Conservation (phyloP, 345 rosid genomes). For the Laguncularia racemosa region DNA sequence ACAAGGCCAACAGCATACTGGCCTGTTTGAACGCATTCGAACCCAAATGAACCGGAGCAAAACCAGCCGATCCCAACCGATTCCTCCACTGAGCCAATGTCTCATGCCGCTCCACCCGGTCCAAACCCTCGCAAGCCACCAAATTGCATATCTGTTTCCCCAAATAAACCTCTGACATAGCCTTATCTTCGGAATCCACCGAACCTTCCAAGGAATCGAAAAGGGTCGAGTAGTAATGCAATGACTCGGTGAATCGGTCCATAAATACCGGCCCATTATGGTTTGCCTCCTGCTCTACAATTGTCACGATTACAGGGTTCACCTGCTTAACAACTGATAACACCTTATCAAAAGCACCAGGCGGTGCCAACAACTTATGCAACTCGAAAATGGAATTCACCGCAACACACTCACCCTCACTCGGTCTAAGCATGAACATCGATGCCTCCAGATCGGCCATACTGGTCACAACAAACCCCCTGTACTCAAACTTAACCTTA, state of each 20-base stretch:
- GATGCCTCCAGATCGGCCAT: conserved; percentile 76
- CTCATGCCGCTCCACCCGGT: conserved; percentile 82
- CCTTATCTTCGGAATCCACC: conserved; percentile 38
- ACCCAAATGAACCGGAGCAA: conserved; percentile 59
- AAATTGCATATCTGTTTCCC: conserved; percentile 86
- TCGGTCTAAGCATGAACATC: conserved; percentile 52
- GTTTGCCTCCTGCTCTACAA: conserved; percentile 82
- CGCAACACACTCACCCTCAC: conserved; percentile 57
- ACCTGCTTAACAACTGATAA: conserved; percentile 46
- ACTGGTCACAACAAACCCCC: conserved; percentile 69
- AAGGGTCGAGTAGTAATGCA: conserved; percentile 75
- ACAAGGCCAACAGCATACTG: conserved; percentile 60
- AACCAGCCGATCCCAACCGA: conserved; percentile 59
- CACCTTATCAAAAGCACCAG: conserved; percentile 61
- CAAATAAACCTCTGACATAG: conserved; percentile 71
- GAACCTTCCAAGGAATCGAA: conserved; percentile 79
- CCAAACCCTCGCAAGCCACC: conserved; percentile 71
- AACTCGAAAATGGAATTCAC: conserved; percentile 83
- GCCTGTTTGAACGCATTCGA: conserved; percentile 90
- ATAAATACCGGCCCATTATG: conserved; percentile 69
- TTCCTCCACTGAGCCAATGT: conserved; percentile 52
- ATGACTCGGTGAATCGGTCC: conserved; percentile 78
- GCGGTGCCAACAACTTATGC: conserved; percentile 52
- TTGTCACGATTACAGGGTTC: conserved; percentile 65
- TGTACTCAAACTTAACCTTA: conserved; percentile 62